Evolutionary conservation across 352 stramenopile genomes (phyloP).

Genomic region (Globisporangium apiculatum): DNA sequence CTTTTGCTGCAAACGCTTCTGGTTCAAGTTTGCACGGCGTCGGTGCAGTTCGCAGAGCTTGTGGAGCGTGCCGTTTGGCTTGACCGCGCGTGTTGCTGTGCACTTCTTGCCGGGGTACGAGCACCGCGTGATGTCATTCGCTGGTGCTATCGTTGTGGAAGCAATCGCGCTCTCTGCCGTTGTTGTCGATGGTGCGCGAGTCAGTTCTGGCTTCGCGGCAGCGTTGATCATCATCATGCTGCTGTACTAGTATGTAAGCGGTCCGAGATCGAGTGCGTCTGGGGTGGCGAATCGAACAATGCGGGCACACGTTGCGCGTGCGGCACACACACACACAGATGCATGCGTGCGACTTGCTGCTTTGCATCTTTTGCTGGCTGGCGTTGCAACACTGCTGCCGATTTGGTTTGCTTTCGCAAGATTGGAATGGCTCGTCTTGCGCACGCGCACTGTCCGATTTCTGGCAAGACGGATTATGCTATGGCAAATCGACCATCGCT

Average conservation of each 20-base stretch:
- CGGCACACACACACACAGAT: too few species aligned
- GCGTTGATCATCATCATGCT: not conserved
- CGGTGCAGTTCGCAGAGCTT: conserved; percentile 70
- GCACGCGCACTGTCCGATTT: too few species aligned
- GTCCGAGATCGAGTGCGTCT: not conserved
- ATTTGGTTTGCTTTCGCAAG: too few species aligned
- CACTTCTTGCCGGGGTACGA: conserved; percentile 72
- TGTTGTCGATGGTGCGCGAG: not conserved
- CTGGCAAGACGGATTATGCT: too few species aligned
- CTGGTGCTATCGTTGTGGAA: too few species aligned
- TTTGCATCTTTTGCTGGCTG: too few species aligned
- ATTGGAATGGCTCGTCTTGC: too few species aligned
- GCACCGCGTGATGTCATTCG: conserved; percentile 23
- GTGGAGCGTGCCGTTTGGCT: conserved; percentile 65
- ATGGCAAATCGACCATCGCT: too few species aligned
- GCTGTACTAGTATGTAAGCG: not conserved
- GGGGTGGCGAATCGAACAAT: not conserved
- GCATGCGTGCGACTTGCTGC: too few species aligned
- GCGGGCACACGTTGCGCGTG: not conserved
- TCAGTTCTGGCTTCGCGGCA: not conserved
- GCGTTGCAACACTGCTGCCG: too few species aligned
- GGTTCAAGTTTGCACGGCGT: conserved; percentile 31
- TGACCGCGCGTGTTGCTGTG: conserved; percentile 42
- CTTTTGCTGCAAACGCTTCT: conserved; percentile 14
- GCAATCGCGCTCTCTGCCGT: too few species aligned